A percentile compares a stretch with the other conserved stretches of the same genome.
Conservation (phyloP, 140 eudicot genomes). For the Senecio squalidus region DNA sequence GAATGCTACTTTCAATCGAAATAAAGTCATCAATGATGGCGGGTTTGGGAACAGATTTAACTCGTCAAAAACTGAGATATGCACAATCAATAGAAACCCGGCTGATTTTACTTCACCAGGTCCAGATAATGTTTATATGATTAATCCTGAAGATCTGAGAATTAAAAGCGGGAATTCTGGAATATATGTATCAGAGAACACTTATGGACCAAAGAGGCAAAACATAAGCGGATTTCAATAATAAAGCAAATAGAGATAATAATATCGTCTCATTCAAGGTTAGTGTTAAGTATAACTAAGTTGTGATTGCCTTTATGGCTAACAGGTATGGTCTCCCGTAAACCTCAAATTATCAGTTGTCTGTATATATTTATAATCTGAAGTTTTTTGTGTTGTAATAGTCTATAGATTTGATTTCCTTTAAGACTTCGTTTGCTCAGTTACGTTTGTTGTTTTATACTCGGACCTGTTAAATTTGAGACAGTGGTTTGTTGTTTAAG, state of each 20-base stretch:
- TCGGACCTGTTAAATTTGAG: slow-evolving; percentile 3
- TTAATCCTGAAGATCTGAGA: slow-evolving; percentile 26
- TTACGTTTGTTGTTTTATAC: slow-evolving; percentile 10
- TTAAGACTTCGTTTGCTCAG: slow-evolving; percentile 2
- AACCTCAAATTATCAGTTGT: slow-evolving; percentile 9
- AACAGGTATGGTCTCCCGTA: slow-evolving; percentile 16
- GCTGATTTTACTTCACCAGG: slow-evolving; percentile 49
- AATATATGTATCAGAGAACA: background rate
- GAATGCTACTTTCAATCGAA: slow-evolving; percentile 16
- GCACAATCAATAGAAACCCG: slow-evolving; percentile 35
- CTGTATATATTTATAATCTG: slow-evolving; percentile 11
- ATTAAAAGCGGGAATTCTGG: background rate
- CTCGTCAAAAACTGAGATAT: slow-evolving; percentile 8
- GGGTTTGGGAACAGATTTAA: slow-evolving; percentile 1
- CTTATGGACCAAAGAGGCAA: slow-evolving; percentile 21
- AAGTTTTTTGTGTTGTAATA: background rate
- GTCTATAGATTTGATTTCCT: slow-evolving; percentile 11
- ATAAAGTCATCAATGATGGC: slow-evolving; percentile 5
- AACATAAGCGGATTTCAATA: background rate
- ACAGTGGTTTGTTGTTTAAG: slow-evolving; percentile 11
- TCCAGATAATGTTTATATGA: slow-evolving; percentile 29
- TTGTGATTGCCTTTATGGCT: slow-evolving; percentile 11
- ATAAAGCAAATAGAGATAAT: background rate
- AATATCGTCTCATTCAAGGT: slow-evolving; percentile 3
- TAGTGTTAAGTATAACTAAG: slow-evolving; percentile 3